Conservation (phyloP, 495 filamentous ascomycete genomes). For the Cercophora samala region DNA sequence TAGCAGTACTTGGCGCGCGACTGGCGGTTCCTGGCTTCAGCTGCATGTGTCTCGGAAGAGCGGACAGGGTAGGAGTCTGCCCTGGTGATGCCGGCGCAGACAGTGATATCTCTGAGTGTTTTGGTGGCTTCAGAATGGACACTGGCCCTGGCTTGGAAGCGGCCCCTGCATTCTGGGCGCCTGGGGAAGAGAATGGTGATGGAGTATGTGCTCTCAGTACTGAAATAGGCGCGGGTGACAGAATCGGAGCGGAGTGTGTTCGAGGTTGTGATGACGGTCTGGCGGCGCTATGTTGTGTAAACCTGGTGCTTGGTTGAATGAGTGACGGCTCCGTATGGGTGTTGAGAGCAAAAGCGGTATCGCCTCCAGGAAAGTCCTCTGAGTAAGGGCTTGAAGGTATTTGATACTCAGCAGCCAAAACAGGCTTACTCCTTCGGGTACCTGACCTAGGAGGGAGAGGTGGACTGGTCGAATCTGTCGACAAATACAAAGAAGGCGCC, state of each 20-base stretch:
- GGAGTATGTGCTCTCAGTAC: slow-evolving; percentile 8
- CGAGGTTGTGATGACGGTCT: slow-evolving; percentile 14
- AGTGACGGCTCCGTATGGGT: slow-evolving; percentile 1
- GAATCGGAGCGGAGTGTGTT: slow-evolving; percentile 14
- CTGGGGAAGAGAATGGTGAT: slow-evolving; percentile 8
- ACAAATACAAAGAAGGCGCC: not conserved
- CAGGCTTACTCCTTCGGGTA: not conserved
- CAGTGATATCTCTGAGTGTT: slow-evolving; percentile 16
- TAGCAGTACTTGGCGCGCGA: slow-evolving; percentile 11
- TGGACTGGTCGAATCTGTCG: slow-evolving; percentile 7
- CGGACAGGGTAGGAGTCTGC: slow-evolving; percentile 21
- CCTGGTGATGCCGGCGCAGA: not conserved
- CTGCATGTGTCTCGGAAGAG: slow-evolving; percentile 37
- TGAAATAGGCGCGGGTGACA: not conserved
- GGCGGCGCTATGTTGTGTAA: not conserved
- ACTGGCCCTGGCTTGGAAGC: slow-evolving; percentile 15
- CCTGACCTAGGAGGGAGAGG: not conserved
- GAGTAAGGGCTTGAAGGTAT: slow-evolving; percentile 16
- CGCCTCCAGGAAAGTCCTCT: slow-evolving; percentile 10
- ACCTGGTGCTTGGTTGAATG: slow-evolving; percentile 11
- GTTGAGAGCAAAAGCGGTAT: not conserved
- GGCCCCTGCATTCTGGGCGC: not conserved
- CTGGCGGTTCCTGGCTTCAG: slow-evolving; percentile 20
- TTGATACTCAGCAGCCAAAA: slow-evolving; percentile 4
- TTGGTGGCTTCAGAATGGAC: slow-evolving; percentile 34